Evolutionary conservation across 768 basidiomycete genomes (phyloP), one percentile per base, ranked within the genome.

Genomic region (Termitomyces sp.): DNA sequence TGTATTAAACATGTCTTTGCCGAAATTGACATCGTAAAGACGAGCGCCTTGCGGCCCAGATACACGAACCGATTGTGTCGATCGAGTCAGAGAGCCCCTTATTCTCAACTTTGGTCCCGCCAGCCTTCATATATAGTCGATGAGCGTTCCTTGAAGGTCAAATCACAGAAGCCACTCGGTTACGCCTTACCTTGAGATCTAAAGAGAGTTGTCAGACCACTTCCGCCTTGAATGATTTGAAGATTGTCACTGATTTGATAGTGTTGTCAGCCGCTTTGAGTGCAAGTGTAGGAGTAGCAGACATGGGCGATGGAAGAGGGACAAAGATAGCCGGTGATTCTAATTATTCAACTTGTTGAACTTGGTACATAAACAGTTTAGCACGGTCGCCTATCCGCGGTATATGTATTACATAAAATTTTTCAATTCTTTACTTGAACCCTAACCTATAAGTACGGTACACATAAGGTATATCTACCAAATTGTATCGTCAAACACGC

Each of bases 201-300:
- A 83, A 52, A 0, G 70, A 59, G 66, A 85, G 83, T 0, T 70
- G 70, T 9, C 84, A 76, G 41, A 80, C 78, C 19, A 86, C 68
- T 62, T 86, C 81, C 1, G 83, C 84, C 55, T 76, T 79, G 53
- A 69, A 69, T 7, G 79, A 80, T 65, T 79, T 81, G 69, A 81
- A 82, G 38, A 85, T 71, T 0, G 81, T 83, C 1, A 82, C 80
- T 10, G 80, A 77, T 58, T 80, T 78, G 60, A 86, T 75, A 1
- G 78, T 66, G 52, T 74, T 68, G 0, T 78, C 74, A 15, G 71
- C 63, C n/a, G 77, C 77, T 33, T 62, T 61, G 19, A 75, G 17
- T 45, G 37, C 53, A 19, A 63, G 26, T 12, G 31, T 55, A 44
- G 49, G 51, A 43, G 28, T n/a, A 12, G 53, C 19, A 31, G 45